Evolutionary conservation across 73 alveolate species (phyloP).

Genomic region (Vitrella brassicaformis): DNA sequence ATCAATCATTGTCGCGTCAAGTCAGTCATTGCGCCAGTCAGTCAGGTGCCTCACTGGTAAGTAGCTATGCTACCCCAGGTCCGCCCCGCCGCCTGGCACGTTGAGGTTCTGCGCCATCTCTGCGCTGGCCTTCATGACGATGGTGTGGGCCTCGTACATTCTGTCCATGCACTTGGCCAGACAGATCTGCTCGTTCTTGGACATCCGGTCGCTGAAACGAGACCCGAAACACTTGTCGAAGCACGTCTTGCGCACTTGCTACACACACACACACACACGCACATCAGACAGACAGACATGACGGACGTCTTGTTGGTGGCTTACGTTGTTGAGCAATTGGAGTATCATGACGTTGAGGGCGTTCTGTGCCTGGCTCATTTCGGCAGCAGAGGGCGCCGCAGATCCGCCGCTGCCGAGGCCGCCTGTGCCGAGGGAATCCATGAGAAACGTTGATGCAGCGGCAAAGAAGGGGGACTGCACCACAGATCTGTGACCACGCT

Average conservation of each 20-base stretch:
- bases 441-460: too few species aligned
- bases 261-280: background rate
- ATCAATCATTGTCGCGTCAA: too few species aligned
- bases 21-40: too few species aligned
- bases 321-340: conserved; percentile 20
- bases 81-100: background rate
- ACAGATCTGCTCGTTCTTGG: background rate
- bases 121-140: conserved; percentile 31
- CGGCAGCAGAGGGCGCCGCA: too few species aligned
- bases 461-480: too few species aligned
- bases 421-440: too few species aligned
- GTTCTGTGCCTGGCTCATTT: conserved; percentile 18
- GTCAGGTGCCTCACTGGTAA: too few species aligned
- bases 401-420: too few species aligned
- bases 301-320: background rate
- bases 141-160: conserved; percentile 32
- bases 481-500: too few species aligned
- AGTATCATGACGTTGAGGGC: conserved; percentile 19
- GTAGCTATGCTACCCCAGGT: too few species aligned
- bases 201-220: conserved; percentile 15
- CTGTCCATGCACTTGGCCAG: conserved; percentile 38
- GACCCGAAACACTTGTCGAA: conserved; percentile 30
- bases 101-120: conserved; percentile 30
- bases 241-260: conserved; percentile 32
- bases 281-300: background rate